phyloP scores from a whole-genome alignment of 805 yeast species.

The Lachancea lanzarotensis region DNA sequence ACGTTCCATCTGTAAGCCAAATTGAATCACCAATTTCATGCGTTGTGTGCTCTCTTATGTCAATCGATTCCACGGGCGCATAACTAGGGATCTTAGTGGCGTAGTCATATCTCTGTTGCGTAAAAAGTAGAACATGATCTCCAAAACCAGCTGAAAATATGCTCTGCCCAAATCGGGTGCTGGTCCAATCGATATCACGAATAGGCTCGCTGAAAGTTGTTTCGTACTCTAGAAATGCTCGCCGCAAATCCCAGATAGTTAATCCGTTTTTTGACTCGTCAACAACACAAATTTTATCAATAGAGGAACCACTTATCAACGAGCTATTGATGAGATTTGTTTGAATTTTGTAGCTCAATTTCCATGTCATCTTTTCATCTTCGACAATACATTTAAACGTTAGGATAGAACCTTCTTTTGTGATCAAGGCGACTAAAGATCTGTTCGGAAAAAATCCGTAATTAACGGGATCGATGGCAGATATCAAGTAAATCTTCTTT shows the following conservation, averaged over 20 bases:
- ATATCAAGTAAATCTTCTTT: conserved; percentile 37
- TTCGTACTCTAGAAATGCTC: conserved; percentile 60
- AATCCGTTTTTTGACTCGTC: conserved; percentile 45
- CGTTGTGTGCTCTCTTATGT: conserved; percentile 62
- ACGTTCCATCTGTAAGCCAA: conserved; percentile 74
- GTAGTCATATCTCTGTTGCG: conserved; percentile 83
- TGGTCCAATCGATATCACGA: conserved; percentile 83
- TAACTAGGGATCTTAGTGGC: conserved; percentile 75
- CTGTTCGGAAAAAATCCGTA: conserved; percentile 31
- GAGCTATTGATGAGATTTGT: conserved; percentile 52
- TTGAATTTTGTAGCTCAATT: conserved; percentile 40
- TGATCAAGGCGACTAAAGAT: conserved; percentile 51
- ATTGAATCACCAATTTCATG: conserved; percentile 84
- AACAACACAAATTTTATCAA: conserved; percentile 70
- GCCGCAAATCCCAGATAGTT: conserved; percentile 72
- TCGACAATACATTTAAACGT: conserved; percentile 40
- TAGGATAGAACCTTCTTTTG: conserved; percentile 42
- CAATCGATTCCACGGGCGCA: conserved; percentile 66
- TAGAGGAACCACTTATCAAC: conserved; percentile 65
- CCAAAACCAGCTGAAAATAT: conserved; percentile 76
- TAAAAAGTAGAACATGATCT: conserved; percentile 55
- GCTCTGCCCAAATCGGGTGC: conserved; percentile 56
- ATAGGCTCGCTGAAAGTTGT: conserved; percentile 39
- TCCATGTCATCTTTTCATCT: conserved; percentile 42
- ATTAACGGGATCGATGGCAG: conserved; percentile 62